Percentiles rank a stretch among this genome's conserved stretches.
These are phyloP conservation scores for Corymbia calophylla DNA, from an alignment of 441 rosid genomes.

Conservation along the genomic window DNA sequence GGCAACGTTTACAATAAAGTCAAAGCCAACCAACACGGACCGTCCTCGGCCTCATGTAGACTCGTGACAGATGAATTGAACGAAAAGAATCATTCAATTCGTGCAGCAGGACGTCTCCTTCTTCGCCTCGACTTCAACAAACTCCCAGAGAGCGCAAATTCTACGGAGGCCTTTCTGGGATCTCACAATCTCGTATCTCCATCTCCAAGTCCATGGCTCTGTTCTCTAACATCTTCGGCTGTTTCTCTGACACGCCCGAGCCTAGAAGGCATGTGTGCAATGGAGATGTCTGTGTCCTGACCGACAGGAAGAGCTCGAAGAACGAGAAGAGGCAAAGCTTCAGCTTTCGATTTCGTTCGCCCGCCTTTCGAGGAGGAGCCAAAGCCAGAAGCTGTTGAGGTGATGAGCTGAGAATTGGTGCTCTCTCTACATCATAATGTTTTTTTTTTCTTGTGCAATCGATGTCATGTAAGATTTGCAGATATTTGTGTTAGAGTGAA, in stretches of 20 bases:
- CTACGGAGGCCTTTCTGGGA: not conserved
- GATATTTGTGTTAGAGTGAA: not conserved
- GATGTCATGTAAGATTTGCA: not conserved
- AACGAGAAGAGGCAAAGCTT: conserved; percentile 1
- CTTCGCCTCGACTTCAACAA: not conserved
- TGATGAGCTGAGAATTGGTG: not conserved
- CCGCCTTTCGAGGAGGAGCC: not conserved
- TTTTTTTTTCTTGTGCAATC: not conserved
- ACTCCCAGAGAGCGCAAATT: not conserved
- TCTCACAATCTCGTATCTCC: not conserved
- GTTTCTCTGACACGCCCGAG: conserved; percentile 22
- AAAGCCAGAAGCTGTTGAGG: not conserved
- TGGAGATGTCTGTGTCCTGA: conserved; percentile 37
- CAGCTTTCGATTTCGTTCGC: not conserved
- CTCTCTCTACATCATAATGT: not conserved
- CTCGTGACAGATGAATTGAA: not conserved
- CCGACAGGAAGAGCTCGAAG: not conserved
- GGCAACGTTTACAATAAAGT: not conserved
- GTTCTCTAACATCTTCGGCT: conserved; percentile 27
- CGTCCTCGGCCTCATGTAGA: not conserved
- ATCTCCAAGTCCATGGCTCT: conserved; percentile 19
- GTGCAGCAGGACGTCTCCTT: not conserved
- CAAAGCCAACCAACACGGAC: not conserved
- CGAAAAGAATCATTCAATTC: not conserved
- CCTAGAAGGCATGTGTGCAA: conserved; percentile 19